These are phyloP conservation scores for Rhodomyrtus psidioides DNA, from an alignment of 441 rosid genomes.

Conservation along the genomic window DNA sequence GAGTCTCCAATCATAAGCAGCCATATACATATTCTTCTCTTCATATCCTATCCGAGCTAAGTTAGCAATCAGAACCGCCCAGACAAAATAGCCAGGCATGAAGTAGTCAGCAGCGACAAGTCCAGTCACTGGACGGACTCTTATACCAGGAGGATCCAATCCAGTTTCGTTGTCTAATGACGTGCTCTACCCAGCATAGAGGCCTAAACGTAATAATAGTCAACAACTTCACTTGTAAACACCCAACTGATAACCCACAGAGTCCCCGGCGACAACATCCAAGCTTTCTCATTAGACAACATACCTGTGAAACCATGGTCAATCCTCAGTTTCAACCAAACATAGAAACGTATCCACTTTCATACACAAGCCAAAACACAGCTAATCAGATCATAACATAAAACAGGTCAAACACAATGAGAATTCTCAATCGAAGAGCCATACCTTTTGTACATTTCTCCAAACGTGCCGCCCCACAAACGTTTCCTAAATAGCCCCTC, in stretches of 20 bases:
- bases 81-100: too few relatives aligned
- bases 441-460: conserved; percentile 83
- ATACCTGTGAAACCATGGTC: not conserved
- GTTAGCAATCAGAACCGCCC: too few relatives aligned
- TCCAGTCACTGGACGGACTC: too few relatives aligned
- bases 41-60: too few relatives aligned
- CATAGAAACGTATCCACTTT: not conserved
- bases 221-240: not conserved
- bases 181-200: conserved; percentile 96
- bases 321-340: not conserved
- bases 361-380: not conserved
- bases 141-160: conserved; percentile 87
- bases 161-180: conserved; percentile 96
- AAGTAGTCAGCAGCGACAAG: too few relatives aligned
- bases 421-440: not conserved
- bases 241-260: not conserved
- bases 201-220: conserved; percentile 42
- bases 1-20: too few relatives aligned
- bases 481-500: conserved; percentile 85
- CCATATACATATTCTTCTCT: too few relatives aligned
- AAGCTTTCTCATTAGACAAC: not conserved
- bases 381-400: not conserved
- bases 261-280: not conserved
- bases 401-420: not conserved
- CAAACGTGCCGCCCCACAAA: conserved; percentile 95